phyloP scores from a whole-genome alignment of 768 basidiomycete genomes.

The Mycena alexandri region DNA sequence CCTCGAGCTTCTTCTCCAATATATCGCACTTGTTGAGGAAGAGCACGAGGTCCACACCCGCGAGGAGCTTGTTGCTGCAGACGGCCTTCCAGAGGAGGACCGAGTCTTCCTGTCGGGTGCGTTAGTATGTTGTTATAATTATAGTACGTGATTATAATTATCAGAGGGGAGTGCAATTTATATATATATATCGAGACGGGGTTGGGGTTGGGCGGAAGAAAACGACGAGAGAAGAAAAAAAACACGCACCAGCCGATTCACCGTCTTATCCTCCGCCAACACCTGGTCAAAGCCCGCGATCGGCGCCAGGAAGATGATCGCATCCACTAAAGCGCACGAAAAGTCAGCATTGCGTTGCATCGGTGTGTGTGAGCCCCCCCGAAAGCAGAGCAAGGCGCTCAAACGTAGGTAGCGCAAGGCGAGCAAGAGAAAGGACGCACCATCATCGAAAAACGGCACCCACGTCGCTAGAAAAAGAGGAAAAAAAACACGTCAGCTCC shows the following conservation, averaged over 20 bases:
- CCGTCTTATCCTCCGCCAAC: conserved; percentile 69
- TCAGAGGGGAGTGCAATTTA: too few relatives aligned
- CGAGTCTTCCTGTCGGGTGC: conserved; percentile 75
- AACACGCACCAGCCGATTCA: conserved; percentile 69
- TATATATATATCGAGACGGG: too few relatives aligned
- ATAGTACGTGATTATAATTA: too few relatives aligned
- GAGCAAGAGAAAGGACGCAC: conserved; percentile 39
- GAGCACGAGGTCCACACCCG: conserved; percentile 82
- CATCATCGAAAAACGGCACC: conserved; percentile 80
- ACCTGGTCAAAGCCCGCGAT: conserved; percentile 82
- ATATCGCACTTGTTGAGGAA: conserved; percentile 94
- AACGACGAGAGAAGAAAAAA: neutral
- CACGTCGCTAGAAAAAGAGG: conserved; percentile 66
- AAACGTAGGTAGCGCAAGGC: too few relatives aligned
- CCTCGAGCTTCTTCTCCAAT: conserved; percentile 74
- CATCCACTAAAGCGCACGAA: conserved; percentile 62
- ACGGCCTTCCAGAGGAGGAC: conserved; percentile 92
- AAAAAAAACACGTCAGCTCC: too few relatives aligned
- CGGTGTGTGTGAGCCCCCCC: neutral
- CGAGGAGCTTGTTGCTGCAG: conserved; percentile 85
- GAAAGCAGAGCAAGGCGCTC: too few relatives aligned
- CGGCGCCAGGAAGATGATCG: conserved; percentile 83
- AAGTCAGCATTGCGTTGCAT: neutral
- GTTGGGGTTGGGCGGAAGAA: too few relatives aligned
- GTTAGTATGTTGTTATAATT: too few relatives aligned